Conservation (phyloP, 805 yeast genomes). For the Candida xyloterini region DNA sequence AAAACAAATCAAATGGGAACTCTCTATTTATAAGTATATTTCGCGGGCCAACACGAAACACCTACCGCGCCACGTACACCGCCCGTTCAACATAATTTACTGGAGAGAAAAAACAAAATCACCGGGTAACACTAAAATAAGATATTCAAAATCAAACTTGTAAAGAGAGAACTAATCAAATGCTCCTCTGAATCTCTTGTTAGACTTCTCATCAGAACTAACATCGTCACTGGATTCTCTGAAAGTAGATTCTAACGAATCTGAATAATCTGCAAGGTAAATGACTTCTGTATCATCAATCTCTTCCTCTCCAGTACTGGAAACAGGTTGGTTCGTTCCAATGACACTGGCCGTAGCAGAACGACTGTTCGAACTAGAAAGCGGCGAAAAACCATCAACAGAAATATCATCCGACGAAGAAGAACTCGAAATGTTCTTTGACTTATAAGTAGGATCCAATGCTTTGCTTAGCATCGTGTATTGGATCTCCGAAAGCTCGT, state of each 20-base stretch:
- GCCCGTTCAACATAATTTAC: neutral
- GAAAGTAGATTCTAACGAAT: neutral
- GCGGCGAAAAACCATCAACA: constrained; percentile 15
- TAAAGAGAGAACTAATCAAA: neutral
- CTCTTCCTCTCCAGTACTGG: constrained; percentile 4
- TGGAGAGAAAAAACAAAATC: neutral
- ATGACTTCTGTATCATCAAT: constrained; percentile 15
- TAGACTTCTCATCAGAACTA: neutral
- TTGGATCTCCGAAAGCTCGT: constrained; percentile 40
- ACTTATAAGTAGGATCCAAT: constrained; percentile 11
- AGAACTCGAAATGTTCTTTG: constrained; percentile 11
- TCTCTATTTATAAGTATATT: constrained; percentile 8
- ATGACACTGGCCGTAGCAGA: constrained; percentile 9
- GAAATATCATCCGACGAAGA: constrained; percentile 14
- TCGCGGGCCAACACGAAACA: constrained; percentile 11
- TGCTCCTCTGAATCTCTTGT: constrained; percentile 3
- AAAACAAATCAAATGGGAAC: constrained; percentile 12
- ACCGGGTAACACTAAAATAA: constrained; percentile 9
- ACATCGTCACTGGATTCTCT: constrained; percentile 2
- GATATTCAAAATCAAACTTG: neutral
- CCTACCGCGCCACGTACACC: constrained; percentile 7
- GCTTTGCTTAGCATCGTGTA: constrained; percentile 18
- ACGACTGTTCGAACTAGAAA: constrained; percentile 4
- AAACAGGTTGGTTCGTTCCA: constrained; percentile 1
- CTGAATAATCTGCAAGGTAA: constrained; percentile 10